A percentile compares a stretch with the other conserved stretches of the same genome.
Conservation (phyloP, 139 green algal species). For the Micractinium conductrix region DNA sequence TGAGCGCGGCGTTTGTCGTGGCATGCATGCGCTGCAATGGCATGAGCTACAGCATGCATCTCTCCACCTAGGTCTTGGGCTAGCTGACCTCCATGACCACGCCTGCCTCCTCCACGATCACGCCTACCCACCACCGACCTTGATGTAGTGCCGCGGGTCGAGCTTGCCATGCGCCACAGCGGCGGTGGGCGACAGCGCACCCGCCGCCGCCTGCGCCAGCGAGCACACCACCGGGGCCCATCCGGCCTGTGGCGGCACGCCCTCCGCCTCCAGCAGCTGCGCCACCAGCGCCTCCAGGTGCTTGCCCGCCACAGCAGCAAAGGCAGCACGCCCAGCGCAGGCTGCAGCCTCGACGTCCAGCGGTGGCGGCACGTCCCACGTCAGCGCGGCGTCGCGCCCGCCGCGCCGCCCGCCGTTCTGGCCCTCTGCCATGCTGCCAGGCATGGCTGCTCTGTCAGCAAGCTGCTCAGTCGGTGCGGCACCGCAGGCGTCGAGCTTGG, state of each 20-base stretch:
- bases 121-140: slow-evolving; percentile 46
- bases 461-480: neutral
- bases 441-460: neutral
- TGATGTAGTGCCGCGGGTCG: slow-evolving; percentile 73
- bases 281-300: slow-evolving; percentile 69
- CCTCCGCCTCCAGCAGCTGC: slow-evolving; percentile 70
- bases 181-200: slow-evolving; percentile 50
- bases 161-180: slow-evolving; percentile 49
- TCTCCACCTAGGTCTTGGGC: too few species aligned
- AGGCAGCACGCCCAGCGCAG: slow-evolving; percentile 16
- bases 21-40: neutral
- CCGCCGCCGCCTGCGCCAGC: slow-evolving; percentile 60
- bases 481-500: neutral
- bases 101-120: neutral
- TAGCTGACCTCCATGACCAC: too few species aligned
- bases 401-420: neutral
- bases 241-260: slow-evolving; percentile 32
- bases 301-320: slow-evolving; percentile 43
- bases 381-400: slow-evolving; percentile 44
- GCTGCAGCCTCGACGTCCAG: slow-evolving; percentile 45
- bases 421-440: neutral
- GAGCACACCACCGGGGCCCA: slow-evolving; percentile 62
- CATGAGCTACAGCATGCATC: neutral
- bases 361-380: slow-evolving; percentile 61
- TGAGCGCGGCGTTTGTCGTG: neutral